These are phyloP conservation scores for Chenopodium berlandieri DNA, from an alignment of 148 eudicot species.

Conservation along the genomic window DNA sequence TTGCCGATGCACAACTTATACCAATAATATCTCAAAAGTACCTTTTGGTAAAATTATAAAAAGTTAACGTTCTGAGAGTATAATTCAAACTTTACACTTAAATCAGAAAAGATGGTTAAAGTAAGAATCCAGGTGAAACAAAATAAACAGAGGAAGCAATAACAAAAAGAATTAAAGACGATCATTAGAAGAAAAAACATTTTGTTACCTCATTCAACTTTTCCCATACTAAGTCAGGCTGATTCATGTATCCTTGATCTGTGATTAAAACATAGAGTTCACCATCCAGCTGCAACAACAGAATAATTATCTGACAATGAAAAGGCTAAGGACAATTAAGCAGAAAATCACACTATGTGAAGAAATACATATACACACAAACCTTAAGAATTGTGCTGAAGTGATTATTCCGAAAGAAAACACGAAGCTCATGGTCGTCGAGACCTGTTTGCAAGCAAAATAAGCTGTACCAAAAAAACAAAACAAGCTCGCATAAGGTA, in stretches of 20 bases:
- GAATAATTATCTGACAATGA: conserved; percentile 9
- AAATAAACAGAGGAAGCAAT: no score
- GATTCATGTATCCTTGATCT: conserved; percentile 89
- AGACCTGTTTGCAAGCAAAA: conserved; percentile 75
- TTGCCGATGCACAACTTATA: no score
- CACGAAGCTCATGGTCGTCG: conserved; percentile 85
- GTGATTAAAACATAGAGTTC: conserved; percentile 79
- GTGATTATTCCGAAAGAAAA: conserved; percentile 97
- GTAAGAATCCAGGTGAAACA: no score
- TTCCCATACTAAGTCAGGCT: conserved; percentile 98
- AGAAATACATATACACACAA: background rate
- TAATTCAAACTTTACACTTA: no score
- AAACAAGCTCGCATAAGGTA: conserved; percentile 4
- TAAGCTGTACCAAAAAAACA: conserved; percentile 49
- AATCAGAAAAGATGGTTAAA: no score
- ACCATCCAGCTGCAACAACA: conserved; percentile 65
- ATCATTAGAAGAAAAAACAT: background rate
- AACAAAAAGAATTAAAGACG: no score
- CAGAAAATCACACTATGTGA: background rate
- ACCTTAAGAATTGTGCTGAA: conserved; percentile 99
- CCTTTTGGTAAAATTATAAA: no score
- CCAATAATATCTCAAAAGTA: no score
- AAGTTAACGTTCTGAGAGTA: no score
- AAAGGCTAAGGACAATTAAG: background rate
- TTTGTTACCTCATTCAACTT: conserved; percentile 82